Conservation (phyloP, 768 basidiomycete genomes). For the Suillus sp. region DNA sequence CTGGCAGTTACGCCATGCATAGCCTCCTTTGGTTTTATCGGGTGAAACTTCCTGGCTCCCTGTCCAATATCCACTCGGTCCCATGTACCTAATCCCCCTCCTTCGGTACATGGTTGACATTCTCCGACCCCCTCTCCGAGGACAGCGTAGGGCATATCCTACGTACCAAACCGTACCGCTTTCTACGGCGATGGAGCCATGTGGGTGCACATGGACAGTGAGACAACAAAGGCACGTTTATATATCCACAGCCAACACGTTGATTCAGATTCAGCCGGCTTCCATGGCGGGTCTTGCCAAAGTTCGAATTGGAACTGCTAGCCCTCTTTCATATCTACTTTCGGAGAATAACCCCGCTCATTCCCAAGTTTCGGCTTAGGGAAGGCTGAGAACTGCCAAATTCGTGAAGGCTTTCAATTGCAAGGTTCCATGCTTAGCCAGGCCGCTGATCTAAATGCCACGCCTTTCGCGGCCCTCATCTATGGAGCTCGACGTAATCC, state of each 20-base stretch:
- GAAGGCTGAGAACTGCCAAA: conserved; percentile 9
- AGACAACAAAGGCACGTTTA: conserved; percentile 11
- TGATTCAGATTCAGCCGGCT: conserved; percentile 23
- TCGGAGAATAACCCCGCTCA: conserved; percentile 13
- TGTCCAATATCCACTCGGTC: conserved; percentile 1
- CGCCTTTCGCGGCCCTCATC: conserved; percentile 15
- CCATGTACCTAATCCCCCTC: background rate
- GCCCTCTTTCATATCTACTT: conserved; percentile 16
- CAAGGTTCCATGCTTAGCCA: conserved; percentile 10
- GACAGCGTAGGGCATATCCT: background rate
- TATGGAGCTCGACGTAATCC: conserved; percentile 19
- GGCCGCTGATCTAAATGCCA: conserved; percentile 10
- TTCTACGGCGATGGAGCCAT: conserved; percentile 3
- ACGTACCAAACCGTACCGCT: conserved; percentile 8
- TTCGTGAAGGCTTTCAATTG: background rate
- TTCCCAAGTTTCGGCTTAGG: conserved; percentile 16
- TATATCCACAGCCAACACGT: conserved; percentile 22
- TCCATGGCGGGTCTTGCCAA: conserved; percentile 18
- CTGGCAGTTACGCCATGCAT: conserved; percentile 10
- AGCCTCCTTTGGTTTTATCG: conserved; percentile 12
- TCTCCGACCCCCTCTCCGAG: background rate
- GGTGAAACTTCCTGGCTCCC: conserved; percentile 3
- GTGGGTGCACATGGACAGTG: conserved; percentile 1
- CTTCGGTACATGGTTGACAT: background rate
- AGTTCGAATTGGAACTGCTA: conserved; percentile 13